Evolutionary conservation across 495 filamentous ascomycete genomes (phyloP).

Genomic region (Neurospora pannonica): DNA sequence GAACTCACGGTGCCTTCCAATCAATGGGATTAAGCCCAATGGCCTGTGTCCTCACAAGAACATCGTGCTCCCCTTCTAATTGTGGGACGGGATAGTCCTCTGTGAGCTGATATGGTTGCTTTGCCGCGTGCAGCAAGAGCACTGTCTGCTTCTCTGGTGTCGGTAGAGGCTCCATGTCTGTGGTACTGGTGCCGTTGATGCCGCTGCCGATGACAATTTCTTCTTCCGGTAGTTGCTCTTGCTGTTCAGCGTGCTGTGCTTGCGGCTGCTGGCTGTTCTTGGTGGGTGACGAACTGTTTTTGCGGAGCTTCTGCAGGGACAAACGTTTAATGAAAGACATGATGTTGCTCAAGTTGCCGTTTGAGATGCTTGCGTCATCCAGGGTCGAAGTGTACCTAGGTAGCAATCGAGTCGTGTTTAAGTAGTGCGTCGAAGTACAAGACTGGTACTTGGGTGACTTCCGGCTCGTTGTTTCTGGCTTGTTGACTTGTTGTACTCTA

Average conservation of each 20-base stretch:
- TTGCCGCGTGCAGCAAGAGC: conserved; percentile 33
- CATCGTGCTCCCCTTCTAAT: conserved; percentile 30
- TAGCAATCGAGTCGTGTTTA: neutral
- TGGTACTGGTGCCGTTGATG: neutral
- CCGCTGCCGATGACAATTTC: neutral
- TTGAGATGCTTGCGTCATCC: neutral
- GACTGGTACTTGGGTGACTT: neutral
- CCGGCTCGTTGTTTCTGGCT: neutral
- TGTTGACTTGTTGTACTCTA: neutral
- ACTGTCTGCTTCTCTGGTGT: conserved; percentile 29
- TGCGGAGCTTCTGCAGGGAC: conserved; percentile 9
- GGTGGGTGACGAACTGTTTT: neutral
- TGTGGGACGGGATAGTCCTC: conserved; percentile 42
- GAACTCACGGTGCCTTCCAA: conserved; percentile 59
- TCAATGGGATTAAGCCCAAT: conserved; percentile 65
- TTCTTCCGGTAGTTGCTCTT: neutral
- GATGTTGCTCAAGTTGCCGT: neutral
- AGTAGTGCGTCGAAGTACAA: neutral
- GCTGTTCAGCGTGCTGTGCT: neutral
- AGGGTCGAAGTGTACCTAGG: neutral
- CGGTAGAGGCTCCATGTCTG: neutral
- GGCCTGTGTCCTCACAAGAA: conserved; percentile 46
- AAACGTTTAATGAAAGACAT: conserved; percentile 15
- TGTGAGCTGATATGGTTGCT: conserved; percentile 31
- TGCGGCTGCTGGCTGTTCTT: neutral